Base-by-base conservation (phyloP, 2,329 filamentous ascomycete genomes). In the Dactylellina haptotyla region DNA sequence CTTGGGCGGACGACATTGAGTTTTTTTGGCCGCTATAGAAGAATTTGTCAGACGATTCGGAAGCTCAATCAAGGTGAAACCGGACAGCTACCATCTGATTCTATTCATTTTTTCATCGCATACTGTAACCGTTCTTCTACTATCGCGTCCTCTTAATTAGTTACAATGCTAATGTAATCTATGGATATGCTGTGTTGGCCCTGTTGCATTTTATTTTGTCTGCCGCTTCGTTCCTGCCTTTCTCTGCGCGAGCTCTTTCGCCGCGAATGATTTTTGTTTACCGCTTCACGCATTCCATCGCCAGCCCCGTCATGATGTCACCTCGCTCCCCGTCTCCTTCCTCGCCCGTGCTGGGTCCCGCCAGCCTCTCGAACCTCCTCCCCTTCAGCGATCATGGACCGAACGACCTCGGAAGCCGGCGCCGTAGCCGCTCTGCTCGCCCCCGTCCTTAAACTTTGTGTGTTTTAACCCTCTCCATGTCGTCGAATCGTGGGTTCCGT, bases 391-490 rank as follows among this genome's bases (percentile, higher is more conserved):
- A 16, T 8, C 30, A 71, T 58, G 58, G 57, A 70, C 14, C 45
- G 41, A 26, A 30, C 46, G 10, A 6, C 48, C 41, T 37, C 46
- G 23, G 66, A 71, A 64, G 43, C 37, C 30, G 58, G 59, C 14
- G 58, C 66, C 16, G 53, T 72, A 25, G 54, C 59, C 37, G 59
- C 67, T n/a, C 45, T 72, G 18, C 67, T 72, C 10, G 25, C 53
- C n/a, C 67, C 67, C 3, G 37, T 61, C 12, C 25, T 72, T 45
- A 65, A 61, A 48, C 18, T 72, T 30, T 45, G 67, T 72, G 50
- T 1, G 67, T 45, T 45, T 45, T 34, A 10, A 39, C 32, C n/a
- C 25, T 10, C 20, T 6, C 3, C n/a, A 23, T 23, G 8, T 41
- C 50, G 26, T 34, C 48, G 41, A 48, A 43, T 16, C 10, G 45